These are phyloP conservation scores for Blastocystis sp. DNA, from an alignment of 352 stramenopile genomes.

Conservation along the genomic window DNA sequence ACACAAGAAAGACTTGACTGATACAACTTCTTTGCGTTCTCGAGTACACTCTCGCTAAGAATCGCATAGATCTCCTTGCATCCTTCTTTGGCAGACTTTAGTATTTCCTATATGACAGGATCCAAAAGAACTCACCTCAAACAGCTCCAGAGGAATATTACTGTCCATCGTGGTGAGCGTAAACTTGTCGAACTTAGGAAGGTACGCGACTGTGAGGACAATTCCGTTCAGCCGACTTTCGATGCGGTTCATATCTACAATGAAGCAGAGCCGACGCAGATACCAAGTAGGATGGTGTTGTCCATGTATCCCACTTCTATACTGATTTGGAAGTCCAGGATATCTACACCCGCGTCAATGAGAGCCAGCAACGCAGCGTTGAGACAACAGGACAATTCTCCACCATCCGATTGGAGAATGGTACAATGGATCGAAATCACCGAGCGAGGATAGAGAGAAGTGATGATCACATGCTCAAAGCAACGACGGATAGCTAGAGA, in stretches of 20 bases:
- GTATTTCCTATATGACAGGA: constrained; percentile 14
- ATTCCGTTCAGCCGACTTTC: constrained; percentile 20
- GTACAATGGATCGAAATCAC: constrained; percentile 42
- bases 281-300: constrained; percentile 30
- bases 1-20: neutral
- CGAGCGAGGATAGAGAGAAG: constrained; percentile 48
- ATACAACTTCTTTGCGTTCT: constrained; percentile 46
- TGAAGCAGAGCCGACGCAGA: neutral
- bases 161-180: constrained; percentile 43
- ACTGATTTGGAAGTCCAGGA: constrained; percentile 43
- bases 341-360: constrained; percentile 34
- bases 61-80: constrained; percentile 49
- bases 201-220: constrained; percentile 48
- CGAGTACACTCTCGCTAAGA: constrained; percentile 1
- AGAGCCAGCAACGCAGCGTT: constrained; percentile 15
- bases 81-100: constrained; percentile 35
- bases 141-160: constrained; percentile 55
- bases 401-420: constrained; percentile 11
- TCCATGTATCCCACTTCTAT: constrained; percentile 53
- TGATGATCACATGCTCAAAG: constrained; percentile 51
- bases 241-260: constrained; percentile 18
- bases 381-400: neutral
- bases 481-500: constrained; percentile 19
- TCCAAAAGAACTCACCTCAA: neutral
- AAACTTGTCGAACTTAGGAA: constrained; percentile 14